A percentile compares a stretch with the other conserved stretches of the same genome.
phyloP scores from a whole-genome alignment of 192 early-diverging fungal genomes.

The Allomyces macrogynus region DNA sequence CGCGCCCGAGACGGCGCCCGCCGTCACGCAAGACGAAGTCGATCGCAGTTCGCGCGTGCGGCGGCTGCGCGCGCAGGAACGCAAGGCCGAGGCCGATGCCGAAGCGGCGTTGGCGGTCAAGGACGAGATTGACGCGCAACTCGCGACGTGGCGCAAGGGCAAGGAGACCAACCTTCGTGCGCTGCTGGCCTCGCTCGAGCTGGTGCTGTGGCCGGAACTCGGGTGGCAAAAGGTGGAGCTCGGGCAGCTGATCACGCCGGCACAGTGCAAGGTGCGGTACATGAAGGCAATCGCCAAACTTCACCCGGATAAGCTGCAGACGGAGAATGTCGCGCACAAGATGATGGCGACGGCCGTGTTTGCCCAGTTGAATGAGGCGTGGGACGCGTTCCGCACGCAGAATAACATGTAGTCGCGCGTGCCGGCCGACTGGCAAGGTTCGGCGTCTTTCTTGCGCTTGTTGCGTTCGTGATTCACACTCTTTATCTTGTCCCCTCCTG shows the following conservation, averaged over 20 bases:
- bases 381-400: constrained; percentile 78
- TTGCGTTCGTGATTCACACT: too few species aligned
- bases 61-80: constrained; percentile 50
- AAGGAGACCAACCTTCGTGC: constrained; percentile 85
- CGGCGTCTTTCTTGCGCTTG: too few species aligned
- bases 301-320: constrained; percentile 79
- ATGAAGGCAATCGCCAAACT: constrained; percentile 79
- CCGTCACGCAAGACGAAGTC: background rate
- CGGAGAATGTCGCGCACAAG: constrained; percentile 42
- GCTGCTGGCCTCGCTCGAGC: constrained; percentile 56
- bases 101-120: constrained; percentile 46
- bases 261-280: constrained; percentile 77
- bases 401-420: constrained; percentile 14
- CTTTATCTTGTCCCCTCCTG: too few species aligned
- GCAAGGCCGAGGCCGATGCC: constrained; percentile 50
- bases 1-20: background rate
- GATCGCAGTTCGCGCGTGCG: constrained; percentile 31
- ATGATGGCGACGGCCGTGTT: constrained; percentile 82
- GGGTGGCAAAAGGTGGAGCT: constrained; percentile 56
- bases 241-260: constrained; percentile 62
- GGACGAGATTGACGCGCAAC: constrained; percentile 57
- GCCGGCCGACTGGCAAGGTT: too few species aligned
- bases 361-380: constrained; percentile 72
- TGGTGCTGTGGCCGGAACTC: constrained; percentile 54
- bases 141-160: constrained; percentile 56